Evolutionary conservation across 805 yeast species (phyloP), one percentile per base, ranked within the genome.

Genomic region (Saccharomycopsis sp.): DNA sequence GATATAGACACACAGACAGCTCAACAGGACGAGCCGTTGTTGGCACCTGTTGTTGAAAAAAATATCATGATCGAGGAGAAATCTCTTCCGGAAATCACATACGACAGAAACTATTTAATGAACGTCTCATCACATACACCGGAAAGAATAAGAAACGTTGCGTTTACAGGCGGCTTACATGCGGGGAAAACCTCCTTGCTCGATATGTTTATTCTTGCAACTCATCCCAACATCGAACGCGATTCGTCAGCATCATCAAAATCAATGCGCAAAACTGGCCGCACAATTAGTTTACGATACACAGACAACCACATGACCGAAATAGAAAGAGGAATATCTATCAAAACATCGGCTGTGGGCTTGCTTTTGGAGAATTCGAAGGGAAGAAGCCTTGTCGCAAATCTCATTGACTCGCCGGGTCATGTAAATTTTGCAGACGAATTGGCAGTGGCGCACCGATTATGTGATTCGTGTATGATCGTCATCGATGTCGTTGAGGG

Each of bases 401-500:
- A 87, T 65, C 61, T 91, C 0, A 63, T 90, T 0, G 99, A 95
- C 65, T 75, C 96, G 0, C 99, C 99, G 0, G 99, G 99, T 0
- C 98, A 94, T 70, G 79, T 81, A 0, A 85, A 90, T 66, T 94
- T 94, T 66, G 71, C 76, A 29, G 97, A 90, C 66, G 97, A 94
- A 64, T 71, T 82, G 2, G 76, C 81, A 0, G 77, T 80, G 0
- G 79, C 87, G 0, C 68, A 84, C 8, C 69, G 80, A 21, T 73
- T 84, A 0, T 78, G 79, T 0, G 97, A 94, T 62, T 81, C 85
- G 1, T 81, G 81, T 0, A 71, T 85, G 0, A 68, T 91, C 1
- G 87, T 89, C 0, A 75, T 92, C n/a, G 99, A 94, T 68, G 84
- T 79, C 1, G 84, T 90, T 1, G 97, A 92, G 68, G 97, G 98